Evolutionary conservation across 2,329 filamentous ascomycete genomes (phyloP).

Genomic region (Drechslerella dactyloides): DNA sequence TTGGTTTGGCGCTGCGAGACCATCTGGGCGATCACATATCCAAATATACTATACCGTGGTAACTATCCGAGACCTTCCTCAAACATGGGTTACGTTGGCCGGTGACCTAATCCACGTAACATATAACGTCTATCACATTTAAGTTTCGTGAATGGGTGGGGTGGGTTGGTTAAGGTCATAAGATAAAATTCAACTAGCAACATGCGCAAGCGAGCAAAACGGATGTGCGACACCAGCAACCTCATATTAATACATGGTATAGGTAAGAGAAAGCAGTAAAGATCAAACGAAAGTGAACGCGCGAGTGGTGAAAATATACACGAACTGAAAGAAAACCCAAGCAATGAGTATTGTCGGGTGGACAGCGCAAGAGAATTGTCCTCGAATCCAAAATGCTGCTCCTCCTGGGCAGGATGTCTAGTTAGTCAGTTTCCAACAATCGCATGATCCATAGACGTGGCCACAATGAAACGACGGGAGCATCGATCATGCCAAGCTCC

Average conservation of each 20-base stretch:
- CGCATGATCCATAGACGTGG: background rate
- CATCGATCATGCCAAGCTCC: too few relatives aligned
- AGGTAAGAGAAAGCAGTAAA: slow-evolving; percentile 3
- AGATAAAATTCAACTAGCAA: background rate
- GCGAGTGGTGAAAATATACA: slow-evolving; percentile 11
- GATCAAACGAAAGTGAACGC: slow-evolving; percentile 39
- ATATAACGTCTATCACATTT: too few relatives aligned
- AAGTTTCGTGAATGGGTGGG: too few relatives aligned
- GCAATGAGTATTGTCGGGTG: background rate
- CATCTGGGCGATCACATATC: too few relatives aligned
- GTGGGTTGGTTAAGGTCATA: too few relatives aligned
- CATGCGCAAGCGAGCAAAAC: background rate
- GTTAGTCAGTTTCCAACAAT: slow-evolving; percentile 1
- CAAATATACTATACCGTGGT: too few relatives aligned
- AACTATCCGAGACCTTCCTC: too few relatives aligned
- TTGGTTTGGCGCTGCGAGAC: too few relatives aligned
- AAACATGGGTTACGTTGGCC: too few relatives aligned
- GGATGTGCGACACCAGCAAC: slow-evolving; percentile 16
- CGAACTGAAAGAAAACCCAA: slow-evolving; percentile 7
- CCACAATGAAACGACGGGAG: too few relatives aligned
- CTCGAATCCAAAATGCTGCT: slow-evolving; percentile 20
- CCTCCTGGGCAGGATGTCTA: slow-evolving; percentile 18
- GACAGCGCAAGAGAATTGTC: background rate
- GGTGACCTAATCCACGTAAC: too few relatives aligned
- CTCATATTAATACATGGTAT: slow-evolving; percentile 51